These are phyloP conservation scores for Chenopodium formosanum DNA, from an alignment of 148 eudicot species.

Conservation along the genomic window DNA sequence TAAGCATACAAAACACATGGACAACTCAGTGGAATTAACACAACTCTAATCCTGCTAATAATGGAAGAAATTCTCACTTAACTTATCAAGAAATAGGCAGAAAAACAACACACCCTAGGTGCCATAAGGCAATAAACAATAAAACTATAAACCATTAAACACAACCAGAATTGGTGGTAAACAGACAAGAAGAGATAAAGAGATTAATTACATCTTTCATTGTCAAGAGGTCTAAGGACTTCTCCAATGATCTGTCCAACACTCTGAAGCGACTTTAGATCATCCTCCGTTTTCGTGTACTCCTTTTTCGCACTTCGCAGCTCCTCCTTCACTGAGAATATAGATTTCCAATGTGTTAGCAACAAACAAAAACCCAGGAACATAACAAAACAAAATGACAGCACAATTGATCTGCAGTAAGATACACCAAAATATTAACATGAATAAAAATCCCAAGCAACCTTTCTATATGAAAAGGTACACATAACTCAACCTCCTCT, in stretches of 20 bases:
- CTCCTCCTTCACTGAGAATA: conserved; percentile 67
- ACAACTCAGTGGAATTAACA: neutral
- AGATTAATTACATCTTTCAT: conserved; percentile 74
- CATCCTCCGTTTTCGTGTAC: conserved; percentile 90
- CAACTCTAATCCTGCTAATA: neutral
- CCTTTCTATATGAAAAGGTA: neutral
- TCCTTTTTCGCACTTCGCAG: conserved; percentile 74
- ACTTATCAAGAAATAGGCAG: neutral
- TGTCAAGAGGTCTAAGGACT: conserved; percentile 94
- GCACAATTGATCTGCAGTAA: neutral
- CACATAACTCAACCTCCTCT: neutral
- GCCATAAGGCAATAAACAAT: neutral
- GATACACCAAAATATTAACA: neutral
- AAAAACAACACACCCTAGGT: neutral
- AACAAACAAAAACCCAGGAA: neutral
- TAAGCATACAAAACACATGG: neutral
- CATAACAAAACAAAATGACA: neutral
- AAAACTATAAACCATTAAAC: neutral
- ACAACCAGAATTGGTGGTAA: neutral
- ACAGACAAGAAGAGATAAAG: conserved; percentile 13
- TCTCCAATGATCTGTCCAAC: conserved; percentile 99
- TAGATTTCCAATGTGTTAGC: conserved; percentile 4
- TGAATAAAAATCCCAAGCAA: neutral
- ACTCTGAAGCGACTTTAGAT: conserved; percentile 96
- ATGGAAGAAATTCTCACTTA: neutral